phyloP scores from a whole-genome alignment of 352 stramenopile species.

The Globisporangium barbulae region DNA sequence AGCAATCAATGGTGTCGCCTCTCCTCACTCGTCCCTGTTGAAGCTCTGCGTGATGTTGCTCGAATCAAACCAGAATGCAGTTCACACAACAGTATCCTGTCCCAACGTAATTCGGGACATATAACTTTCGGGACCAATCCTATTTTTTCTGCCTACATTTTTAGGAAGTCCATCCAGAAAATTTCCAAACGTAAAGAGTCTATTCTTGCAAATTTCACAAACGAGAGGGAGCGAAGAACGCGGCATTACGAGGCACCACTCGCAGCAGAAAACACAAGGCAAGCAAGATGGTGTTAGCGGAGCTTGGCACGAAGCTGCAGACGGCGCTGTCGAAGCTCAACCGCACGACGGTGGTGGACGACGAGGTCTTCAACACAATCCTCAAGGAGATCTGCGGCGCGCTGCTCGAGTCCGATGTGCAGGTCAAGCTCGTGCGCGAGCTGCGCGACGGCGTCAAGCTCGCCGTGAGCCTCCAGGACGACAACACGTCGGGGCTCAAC shows the following conservation, averaged over 20 bases:
- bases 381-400: conserved; percentile 91
- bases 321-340: conserved; percentile 86
- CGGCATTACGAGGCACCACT: background rate
- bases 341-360: conserved; percentile 85
- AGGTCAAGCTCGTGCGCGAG: conserved; percentile 87
- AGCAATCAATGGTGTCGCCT: background rate
- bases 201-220: too few species aligned
- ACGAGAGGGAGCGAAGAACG: background rate
- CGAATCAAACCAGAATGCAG: too few species aligned
- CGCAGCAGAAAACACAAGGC: background rate
- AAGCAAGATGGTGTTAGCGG: conserved; percentile 81
- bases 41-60: too few species aligned
- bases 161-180: too few species aligned
- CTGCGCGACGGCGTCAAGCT: conserved; percentile 90
- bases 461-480: conserved; percentile 75
- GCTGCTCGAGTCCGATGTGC: conserved; percentile 89
- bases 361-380: conserved; percentile 86
- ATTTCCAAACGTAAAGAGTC: too few species aligned
- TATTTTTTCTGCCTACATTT: too few species aligned
- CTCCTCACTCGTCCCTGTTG: background rate
- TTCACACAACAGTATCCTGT: too few species aligned
- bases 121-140: too few species aligned
- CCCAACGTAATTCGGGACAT: too few species aligned
- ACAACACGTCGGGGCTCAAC: conserved; percentile 71
- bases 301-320: conserved; percentile 88